These are phyloP conservation scores for Acacia concinna DNA, from an alignment of 331 rosid species.

Conservation along the genomic window DNA sequence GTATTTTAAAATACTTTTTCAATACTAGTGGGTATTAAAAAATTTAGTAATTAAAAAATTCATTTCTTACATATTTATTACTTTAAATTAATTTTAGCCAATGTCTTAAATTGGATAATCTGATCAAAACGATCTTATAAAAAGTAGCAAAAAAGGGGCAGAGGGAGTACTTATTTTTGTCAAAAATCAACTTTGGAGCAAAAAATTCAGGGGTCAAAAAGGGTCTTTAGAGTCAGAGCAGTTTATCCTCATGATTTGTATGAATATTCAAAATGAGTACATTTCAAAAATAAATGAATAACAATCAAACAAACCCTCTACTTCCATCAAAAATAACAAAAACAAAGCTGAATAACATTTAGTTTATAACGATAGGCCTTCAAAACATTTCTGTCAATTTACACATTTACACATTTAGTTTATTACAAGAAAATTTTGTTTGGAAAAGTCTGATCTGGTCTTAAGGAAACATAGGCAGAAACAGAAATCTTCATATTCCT, in stretches of 20 bases:
- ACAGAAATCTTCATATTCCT: conserved; percentile 46
- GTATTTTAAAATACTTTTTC: too few relatives aligned
- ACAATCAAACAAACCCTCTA: conserved; percentile 16
- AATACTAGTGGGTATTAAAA: too few relatives aligned
- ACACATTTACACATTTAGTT: too few relatives aligned
- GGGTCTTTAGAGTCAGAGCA: not conserved
- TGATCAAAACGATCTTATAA: too few relatives aligned
- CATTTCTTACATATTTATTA: too few relatives aligned
- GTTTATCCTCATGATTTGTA: not conserved
- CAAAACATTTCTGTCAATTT: not conserved
- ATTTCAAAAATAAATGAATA: conserved; percentile 4
- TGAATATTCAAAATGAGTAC: conserved; percentile 1
- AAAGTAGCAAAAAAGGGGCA: too few relatives aligned
- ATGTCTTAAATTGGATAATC: too few relatives aligned
- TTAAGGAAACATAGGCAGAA: conserved; percentile 10
- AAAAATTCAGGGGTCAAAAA: not conserved
- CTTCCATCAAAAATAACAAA: not conserved
- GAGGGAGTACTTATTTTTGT: too few relatives aligned
- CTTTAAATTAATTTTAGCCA: too few relatives aligned
- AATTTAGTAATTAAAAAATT: too few relatives aligned
- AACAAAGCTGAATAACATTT: conserved; percentile 26
- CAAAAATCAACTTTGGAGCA: too few relatives aligned
- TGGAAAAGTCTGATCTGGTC: not conserved
- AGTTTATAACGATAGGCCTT: not conserved
- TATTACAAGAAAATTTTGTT: not conserved